These are phyloP conservation scores for Aspergillus nomiae DNA, from an alignment of 2,329 filamentous ascomycete genomes.

Conservation along the genomic window DNA sequence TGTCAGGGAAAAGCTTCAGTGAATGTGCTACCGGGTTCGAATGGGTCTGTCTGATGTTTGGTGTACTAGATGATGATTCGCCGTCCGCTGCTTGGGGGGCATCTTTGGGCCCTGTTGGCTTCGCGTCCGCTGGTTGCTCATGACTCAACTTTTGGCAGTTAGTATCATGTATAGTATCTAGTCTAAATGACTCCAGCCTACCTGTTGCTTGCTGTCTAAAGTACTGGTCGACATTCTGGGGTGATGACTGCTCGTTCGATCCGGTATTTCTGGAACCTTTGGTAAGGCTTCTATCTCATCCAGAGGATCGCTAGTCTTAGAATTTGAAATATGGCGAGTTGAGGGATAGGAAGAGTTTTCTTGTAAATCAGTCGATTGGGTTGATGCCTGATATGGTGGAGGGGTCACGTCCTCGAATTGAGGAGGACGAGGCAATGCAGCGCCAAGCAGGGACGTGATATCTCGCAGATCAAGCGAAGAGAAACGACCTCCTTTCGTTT, in stretches of 20 bases:
- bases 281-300: not conserved
- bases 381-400: constrained; percentile 21
- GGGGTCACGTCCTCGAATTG: constrained; percentile 25
- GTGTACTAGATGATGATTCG: constrained; percentile 10
- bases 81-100: not conserved
- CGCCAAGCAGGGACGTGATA: constrained; percentile 37
- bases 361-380: not conserved
- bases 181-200: not conserved
- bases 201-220: constrained; percentile 5
- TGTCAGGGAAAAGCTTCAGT: constrained; percentile 38
- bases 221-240: not conserved
- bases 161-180: not conserved
- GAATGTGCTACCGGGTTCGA: constrained; percentile 20
- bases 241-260: not conserved
- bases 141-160: constrained; percentile 8
- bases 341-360: not conserved
- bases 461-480: constrained; percentile 35
- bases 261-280: not conserved
- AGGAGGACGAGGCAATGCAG: constrained; percentile 29
- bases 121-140: not conserved
- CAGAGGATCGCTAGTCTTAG: not conserved
- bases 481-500: constrained; percentile 22
- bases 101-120: constrained; percentile 5
- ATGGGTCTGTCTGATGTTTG: constrained; percentile 12
- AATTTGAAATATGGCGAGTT: not conserved